Base-by-base conservation (phyloP, 2,329 filamentous ascomycete genomes). In the Claviceps spartinae region DNA sequence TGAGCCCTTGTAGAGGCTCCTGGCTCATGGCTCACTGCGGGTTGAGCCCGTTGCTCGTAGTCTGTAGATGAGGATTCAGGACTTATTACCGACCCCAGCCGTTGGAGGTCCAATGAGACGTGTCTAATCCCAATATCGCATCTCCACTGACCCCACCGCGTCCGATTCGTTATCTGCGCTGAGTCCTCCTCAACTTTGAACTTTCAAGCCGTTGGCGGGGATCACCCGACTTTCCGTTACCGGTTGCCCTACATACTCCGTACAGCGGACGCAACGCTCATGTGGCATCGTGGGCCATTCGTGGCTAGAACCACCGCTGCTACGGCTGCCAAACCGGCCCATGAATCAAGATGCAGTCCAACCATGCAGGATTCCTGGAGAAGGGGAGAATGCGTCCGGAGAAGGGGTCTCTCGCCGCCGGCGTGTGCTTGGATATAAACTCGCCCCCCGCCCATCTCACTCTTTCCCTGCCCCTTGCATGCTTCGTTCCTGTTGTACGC, bases 371-470 rank as follows among this genome's bases (percentile, higher is more conserved):
- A 18, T 36, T n/a, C 9, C 22, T 45, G 43, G 43, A 30, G 43
- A 45, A 30, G 24, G 43, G 43, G 20, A 44, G 11, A 24, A 44
- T 5, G 41, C 11, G 41, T 45, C 14, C 5, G 3, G 24, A 30
- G 22, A 45, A 26, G 43, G 43, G 24, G 43, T 45, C 43, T 41
- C 22, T 30, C 37, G 44, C 14, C 16, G 44, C 16, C 26, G 36
- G 22, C 22, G 37, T 6, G 20, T 13, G 7, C 14, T 42, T 38
- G 4, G 47, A 52, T 55, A 55, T 55, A 55, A 54, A 48, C 54
- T 41, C 37, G 48, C 20, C 24, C 18, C 36, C 24, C 22, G 3
- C 16, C 30, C 30, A 8, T 40, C 48, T n/a, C 37, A 36, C 13
- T 20, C 36, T 7, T 24, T 18, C 41, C 47, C 20, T 5, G 5